These are phyloP conservation scores for Cnidoscolus chayamansa DNA, from an alignment of 441 rosid species.

Conservation along the genomic window DNA sequence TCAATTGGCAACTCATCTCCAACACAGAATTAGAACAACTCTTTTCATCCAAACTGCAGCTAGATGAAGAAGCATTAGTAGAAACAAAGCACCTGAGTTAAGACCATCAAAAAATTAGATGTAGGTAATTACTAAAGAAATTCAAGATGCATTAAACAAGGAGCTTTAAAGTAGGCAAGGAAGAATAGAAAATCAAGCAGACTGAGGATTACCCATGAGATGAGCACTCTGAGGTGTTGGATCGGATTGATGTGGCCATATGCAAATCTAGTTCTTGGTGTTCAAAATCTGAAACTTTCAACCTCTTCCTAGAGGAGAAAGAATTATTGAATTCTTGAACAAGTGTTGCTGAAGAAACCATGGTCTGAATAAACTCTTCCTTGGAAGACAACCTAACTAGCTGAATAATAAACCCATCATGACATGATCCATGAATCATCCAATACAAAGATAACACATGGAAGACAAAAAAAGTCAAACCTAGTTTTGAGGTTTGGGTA, in stretches of 20 bases:
- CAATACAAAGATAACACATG: too few species aligned
- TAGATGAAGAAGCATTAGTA: slow-evolving; percentile 33
- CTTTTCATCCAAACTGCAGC: slow-evolving; percentile 39
- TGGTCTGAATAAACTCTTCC: slow-evolving; percentile 21
- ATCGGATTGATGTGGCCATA: slow-evolving; percentile 26
- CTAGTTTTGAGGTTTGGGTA: too few species aligned
- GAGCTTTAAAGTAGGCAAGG: background rate
- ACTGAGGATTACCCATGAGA: slow-evolving; percentile 34
- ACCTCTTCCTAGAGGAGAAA: slow-evolving; percentile 34
- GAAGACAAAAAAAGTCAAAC: too few species aligned
- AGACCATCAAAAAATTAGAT: slow-evolving; percentile 19
- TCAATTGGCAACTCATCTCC: slow-evolving; percentile 59
- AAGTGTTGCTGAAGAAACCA: slow-evolving; percentile 50
- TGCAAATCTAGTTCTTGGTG: slow-evolving; percentile 24
- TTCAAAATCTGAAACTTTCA: slow-evolving; percentile 34
- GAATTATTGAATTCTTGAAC: slow-evolving; percentile 20
- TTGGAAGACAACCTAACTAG: background rate
- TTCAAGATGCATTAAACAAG: slow-evolving; percentile 1
- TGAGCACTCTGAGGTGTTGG: slow-evolving; percentile 31
- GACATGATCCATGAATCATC: background rate
- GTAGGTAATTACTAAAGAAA: background rate
- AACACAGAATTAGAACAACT: slow-evolving; percentile 35
- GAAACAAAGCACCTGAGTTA: slow-evolving; percentile 34
- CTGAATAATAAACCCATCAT: background rate
- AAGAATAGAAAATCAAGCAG: background rate